Base-by-base conservation (phyloP, 2,329 filamentous ascomycete genomes). In the Aaosphaeria pasadenensis region DNA sequence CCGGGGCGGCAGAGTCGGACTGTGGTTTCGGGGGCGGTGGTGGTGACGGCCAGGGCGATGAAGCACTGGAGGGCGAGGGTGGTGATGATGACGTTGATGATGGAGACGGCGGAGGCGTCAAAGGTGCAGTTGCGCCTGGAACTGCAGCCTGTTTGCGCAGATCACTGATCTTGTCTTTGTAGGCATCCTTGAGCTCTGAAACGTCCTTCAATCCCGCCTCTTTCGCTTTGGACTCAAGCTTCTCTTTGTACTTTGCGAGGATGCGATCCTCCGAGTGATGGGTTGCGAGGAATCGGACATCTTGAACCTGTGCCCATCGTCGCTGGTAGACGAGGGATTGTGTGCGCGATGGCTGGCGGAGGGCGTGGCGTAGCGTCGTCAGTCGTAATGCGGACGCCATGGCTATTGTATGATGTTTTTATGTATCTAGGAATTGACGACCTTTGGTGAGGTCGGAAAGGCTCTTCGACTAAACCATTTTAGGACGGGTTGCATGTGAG, bases 241-340 rank as follows among this genome's bases (percentile, higher is more conserved):
- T 96, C 48, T 86, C 81, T 59, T 83, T 83, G 76, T 99, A 99
- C 71, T 89, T 95, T 55, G 95, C 90, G 55, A 89, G 68, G 36
- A 96, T 77, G 59, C 80, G 79, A 49, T 82, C 80, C 42, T 85
- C 79, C 48, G 83, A 76, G 49, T 83, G 82, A 52, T 91, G 88
- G 11, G 90, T 94, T 52, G 87, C 87, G 41, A 96, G 81, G 77
- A 92, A 95, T 55, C 91, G 89, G 42, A 95, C 85, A 71, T 96
- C 89, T 71, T 95, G 89, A 30, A 96, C 91, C 62, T 89, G 89
- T 2, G 92, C 92, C 87, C 89, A 95, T 67, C 91, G 84, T 47
- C 86, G 83, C 71, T 96, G 92, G 44, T 57, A 62, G 7, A 50
- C 41, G 36, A 63, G 56, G 17, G 17, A 24, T 24, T 24, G 17